A percentile compares a stretch with the other conserved stretches of the same genome.
Evolutionary conservation across 306 rosid species (phyloP).

Genomic region (Vigna angularis): DNA sequence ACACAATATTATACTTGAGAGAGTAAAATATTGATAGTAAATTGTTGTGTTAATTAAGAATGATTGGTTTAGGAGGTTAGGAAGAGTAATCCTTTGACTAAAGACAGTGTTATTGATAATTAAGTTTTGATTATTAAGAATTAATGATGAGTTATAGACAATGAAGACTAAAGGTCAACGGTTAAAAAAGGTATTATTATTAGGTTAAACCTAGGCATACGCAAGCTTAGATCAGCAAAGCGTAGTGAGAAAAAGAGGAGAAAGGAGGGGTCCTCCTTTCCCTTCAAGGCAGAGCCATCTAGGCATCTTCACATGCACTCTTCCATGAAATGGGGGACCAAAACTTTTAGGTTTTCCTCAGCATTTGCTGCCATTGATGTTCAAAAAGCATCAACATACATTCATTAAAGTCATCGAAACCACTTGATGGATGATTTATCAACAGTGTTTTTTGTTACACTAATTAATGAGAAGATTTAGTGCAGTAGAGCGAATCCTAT

Average conservation of each 20-base stretch:
- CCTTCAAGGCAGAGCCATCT: not conserved
- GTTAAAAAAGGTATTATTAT: not conserved
- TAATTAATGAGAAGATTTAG: conserved; percentile 44
- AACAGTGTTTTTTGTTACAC: conserved; percentile 25
- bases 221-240: conserved; percentile 17
- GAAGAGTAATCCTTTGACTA: no score
- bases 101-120: no score
- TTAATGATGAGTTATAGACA: not conserved
- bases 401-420: conserved; percentile 35
- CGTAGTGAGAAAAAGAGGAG: not conserved
- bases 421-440: conserved; percentile 8
- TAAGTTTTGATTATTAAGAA: no score
- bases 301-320: conserved; percentile 44
- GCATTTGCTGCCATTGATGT: conserved; percentile 26
- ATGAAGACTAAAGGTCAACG: conserved; percentile 21
- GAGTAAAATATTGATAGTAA: no score
- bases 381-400: not conserved
- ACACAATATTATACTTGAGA: no score
- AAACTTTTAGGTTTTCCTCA: conserved; percentile 35
- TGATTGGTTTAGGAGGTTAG: no score
- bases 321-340: conserved; percentile 33
- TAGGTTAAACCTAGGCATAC: not conserved
- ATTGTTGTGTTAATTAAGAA: no score
- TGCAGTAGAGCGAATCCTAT: conserved; percentile 28
- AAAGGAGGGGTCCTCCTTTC: conserved; percentile 24